Evolutionary conservation across 306 rosid species (phyloP), one percentile per base, ranked within the genome.

Genomic region (Abrus pulchellus): DNA sequence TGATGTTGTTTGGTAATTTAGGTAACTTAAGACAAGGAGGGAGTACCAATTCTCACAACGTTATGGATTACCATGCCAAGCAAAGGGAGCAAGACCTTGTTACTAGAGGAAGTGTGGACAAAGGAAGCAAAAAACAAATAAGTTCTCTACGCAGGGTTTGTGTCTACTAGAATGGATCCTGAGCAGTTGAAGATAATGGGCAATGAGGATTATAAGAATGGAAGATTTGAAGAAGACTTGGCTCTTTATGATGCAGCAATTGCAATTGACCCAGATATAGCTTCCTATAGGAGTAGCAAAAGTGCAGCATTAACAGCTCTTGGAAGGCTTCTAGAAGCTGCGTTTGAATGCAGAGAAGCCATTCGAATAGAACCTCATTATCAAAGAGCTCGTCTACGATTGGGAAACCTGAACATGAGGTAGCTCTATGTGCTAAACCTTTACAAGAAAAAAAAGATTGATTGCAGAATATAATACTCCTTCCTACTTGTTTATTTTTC

Each of bases 221-320:
- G 95, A 41, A 90, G 91, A 53, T 94, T 89, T 77, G 86, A 86
- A 3, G 95, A 90, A 85, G 95, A 97, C 13, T 82, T 94, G 86
- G 86, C 97, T 63, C 54, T 89, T 66, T 94, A 94, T 45, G 95
- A 90, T 45, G 97, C 95, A 1, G 97, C 95, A 20, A 94, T 92
- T 53, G 80, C 93, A 3, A 83, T 94, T 52, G 94, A 94, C 77
- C 90, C 94, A 0, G 81, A 79, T 13, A 92, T 88, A 82, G 98
- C 98, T 57, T 90, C 98, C 1, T 93, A 91, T 38, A 87, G 97
- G 83, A 93, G 94, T 82, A 93, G 91, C 74, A 93, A 82, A 80
- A 90, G 97, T 88, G 98, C 97, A 14, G 97, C 97, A 3, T 85
- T 94, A 68, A 80, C 89, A 0, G 97, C 97, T 50, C 95, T 92